Evolutionary conservation across 1,284 basidiomycete genomes (phyloP).

Genomic region (Austroboletus novae-zelandiae): DNA sequence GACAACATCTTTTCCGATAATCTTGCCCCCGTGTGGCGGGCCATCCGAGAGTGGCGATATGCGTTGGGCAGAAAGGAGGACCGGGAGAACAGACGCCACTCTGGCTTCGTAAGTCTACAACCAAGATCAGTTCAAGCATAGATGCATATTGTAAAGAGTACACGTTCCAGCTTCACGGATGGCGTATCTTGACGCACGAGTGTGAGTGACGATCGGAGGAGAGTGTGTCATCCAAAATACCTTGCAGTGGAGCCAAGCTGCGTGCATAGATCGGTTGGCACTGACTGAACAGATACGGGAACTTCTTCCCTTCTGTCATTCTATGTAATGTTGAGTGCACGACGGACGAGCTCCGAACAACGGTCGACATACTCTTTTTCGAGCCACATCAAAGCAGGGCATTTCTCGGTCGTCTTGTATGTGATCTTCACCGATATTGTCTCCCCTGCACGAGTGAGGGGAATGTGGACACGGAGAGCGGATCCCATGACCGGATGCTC

Average conservation of each 20-base stretch:
- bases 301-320: conserved; percentile 85
- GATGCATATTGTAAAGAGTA: not conserved
- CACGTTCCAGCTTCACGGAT: conserved; percentile 66
- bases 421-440: conserved; percentile 56
- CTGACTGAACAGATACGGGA: conserved; percentile 93
- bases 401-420: conserved; percentile 81
- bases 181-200: conserved; percentile 50
- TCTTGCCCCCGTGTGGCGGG: conserved; percentile 64
- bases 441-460: conserved; percentile 42
- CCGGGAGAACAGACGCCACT: conserved; percentile 76
- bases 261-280: conserved; percentile 92
- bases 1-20: conserved; percentile 67
- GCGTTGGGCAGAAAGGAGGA: conserved; percentile 81
- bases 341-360: not conserved
- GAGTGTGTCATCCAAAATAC: conserved; percentile 31
- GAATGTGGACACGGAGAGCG: conserved; percentile 57
- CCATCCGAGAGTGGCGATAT: conserved; percentile 71
- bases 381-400: conserved; percentile 91
- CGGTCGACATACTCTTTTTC: conserved; percentile 64
- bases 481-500: conserved; percentile 74
- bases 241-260: conserved; percentile 79
- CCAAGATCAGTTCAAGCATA: conserved; percentile 2
- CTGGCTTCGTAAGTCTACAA: conserved; percentile 74
- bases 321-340: conserved; percentile 35
- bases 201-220: not conserved